Base-by-base conservation (phyloP, 805 yeast genomes). In the Saturnispora dispora region DNA sequence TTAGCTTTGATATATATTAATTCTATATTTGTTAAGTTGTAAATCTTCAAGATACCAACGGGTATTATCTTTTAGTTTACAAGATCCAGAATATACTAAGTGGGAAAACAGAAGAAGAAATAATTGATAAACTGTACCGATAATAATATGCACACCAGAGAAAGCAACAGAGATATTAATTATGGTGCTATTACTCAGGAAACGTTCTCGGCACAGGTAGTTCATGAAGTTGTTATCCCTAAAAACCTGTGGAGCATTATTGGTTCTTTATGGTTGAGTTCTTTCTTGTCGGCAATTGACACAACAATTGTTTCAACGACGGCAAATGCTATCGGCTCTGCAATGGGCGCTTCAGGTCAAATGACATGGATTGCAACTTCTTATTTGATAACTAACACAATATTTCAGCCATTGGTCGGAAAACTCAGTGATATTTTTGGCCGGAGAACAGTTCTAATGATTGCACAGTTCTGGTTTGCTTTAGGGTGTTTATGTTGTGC, bases 331-430 rank as follows among this genome's bases (percentile, higher is more conserved):
- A 82, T 82, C 43, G 85, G 85, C 20, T 73, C 81, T 5, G 80
- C 79, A 23, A 72, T 82, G 61, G 65, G 78, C 45, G 78, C 76
- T 45, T 69, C 81, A 40, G 71, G 73, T 17, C 60, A 73, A 53
- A 67, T 78, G 5, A 67, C 81, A 2, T 85, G 91, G 90, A 83
- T 85, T 3, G 88, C 89, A 3, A 79, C 89, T 0, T 77, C 86
- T 1, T 81, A 83, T 50, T 68, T 86, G 32, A 66, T 86, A 28
- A 82, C 90, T 1, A 80, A 79, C 54, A 77, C 87, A 3, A 85
- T 86, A 1, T 82, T 83, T 63, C 90, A 84, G 65, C 90, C 88
- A 0, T 62, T 85, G 25, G 82, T 80, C 51, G 93, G 91, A 4
- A 77, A 83, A 52, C 68, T 84, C 32, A 76, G 85, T 42, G 91